Percentiles rank a stretch among this genome's conserved stretches.
These are phyloP conservation scores for Davidsoniella neocaledoniae DNA, from an alignment of 2,329 filamentous ascomycete genomes.

Conservation along the genomic window DNA sequence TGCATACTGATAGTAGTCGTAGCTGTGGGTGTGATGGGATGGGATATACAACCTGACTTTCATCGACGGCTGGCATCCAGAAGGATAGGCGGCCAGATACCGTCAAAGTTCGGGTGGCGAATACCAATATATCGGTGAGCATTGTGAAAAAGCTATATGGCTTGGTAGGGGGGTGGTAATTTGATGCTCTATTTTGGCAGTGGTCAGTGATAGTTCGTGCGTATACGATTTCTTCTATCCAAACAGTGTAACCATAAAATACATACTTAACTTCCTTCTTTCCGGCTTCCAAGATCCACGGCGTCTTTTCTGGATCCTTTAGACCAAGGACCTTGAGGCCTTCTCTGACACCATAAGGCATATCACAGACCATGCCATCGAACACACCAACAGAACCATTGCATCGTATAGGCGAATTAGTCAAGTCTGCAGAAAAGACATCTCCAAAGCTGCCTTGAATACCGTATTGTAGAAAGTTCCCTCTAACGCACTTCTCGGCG, in stretches of 20 bases:
- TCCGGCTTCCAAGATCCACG: constrained; percentile 50
- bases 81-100: constrained; percentile 68
- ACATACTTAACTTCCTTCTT: constrained; percentile 50
- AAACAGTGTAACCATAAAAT: too few relatives aligned
- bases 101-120: constrained; percentile 61
- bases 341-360: constrained; percentile 88
- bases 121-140: constrained; percentile 75
- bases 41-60: constrained; percentile 58
- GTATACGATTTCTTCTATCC: too few relatives aligned
- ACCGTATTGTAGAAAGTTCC: constrained; percentile 77
- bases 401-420: constrained; percentile 59
- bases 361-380: constrained; percentile 88
- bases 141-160: constrained; percentile 86
- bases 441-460: constrained; percentile 52
- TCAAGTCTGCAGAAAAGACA: constrained; percentile 72
- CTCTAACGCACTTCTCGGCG: constrained; percentile 31
- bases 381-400: constrained; percentile 36
- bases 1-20: constrained; percentile 56
- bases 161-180: constrained; percentile 73
- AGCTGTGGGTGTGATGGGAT: constrained; percentile 64
- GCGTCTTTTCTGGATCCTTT: constrained; percentile 44
- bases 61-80: constrained; percentile 89
- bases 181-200: constrained; percentile 29
- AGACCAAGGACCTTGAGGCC: constrained; percentile 75
- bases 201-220: neutral